Evolutionary conservation across 2,329 filamentous ascomycete species (phyloP).

Genomic region (Chalara sp.): DNA sequence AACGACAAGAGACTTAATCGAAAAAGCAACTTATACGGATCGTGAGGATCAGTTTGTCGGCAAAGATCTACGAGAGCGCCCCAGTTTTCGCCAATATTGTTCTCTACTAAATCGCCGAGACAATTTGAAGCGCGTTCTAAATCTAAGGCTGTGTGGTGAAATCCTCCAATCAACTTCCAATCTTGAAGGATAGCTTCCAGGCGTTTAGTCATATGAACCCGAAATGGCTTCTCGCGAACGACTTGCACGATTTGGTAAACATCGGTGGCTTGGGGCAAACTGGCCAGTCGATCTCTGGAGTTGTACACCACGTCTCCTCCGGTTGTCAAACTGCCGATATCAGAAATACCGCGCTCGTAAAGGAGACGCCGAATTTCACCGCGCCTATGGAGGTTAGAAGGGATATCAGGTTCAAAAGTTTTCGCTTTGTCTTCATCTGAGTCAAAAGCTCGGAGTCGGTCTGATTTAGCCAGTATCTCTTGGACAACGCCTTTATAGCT

Average conservation of each 20-base stretch:
- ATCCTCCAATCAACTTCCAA: slow-evolving; percentile 33
- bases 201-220: slow-evolving; percentile 18
- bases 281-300: slow-evolving; percentile 9
- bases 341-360: slow-evolving; percentile 3
- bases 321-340: background rate
- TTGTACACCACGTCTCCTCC: slow-evolving; percentile 4
- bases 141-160: slow-evolving; percentile 11
- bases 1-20: slow-evolving; percentile 39
- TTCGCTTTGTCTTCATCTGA: background rate
- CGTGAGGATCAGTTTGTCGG: slow-evolving; percentile 15
- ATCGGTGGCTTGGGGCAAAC: slow-evolving; percentile 6
- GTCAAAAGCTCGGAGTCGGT: slow-evolving; percentile 12
- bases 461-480: slow-evolving; percentile 11
- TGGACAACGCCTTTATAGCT: slow-evolving; percentile 10
- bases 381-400: slow-evolving; percentile 8
- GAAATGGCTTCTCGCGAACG: slow-evolving; percentile 19
- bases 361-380: slow-evolving; percentile 7
- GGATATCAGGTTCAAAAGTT: background rate
- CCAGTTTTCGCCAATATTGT: slow-evolving; percentile 34
- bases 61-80: slow-evolving; percentile 35
- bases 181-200: slow-evolving; percentile 24
- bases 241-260: slow-evolving; percentile 20
- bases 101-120: slow-evolving; percentile 33
- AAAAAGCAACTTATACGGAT: slow-evolving; percentile 37
- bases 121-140: slow-evolving; percentile 22